These are phyloP conservation scores for Hysterium pulicare DNA, from an alignment of 2,329 filamentous ascomycete genomes.

Conservation along the genomic window DNA sequence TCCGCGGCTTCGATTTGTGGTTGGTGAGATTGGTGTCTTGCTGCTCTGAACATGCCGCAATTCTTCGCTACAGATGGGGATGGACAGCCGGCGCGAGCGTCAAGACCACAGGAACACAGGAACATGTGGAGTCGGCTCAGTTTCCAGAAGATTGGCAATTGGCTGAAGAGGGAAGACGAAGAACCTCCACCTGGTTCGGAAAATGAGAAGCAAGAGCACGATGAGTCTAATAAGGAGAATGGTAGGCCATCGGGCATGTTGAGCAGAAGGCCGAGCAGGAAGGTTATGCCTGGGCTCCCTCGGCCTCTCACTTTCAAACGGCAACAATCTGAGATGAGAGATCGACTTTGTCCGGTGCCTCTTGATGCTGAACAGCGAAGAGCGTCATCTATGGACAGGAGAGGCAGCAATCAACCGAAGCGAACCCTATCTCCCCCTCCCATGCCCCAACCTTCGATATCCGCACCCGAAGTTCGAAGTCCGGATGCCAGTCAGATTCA, in stretches of 20 bases:
- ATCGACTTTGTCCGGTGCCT: conserved; percentile 65
- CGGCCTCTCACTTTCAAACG: conserved; percentile 76
- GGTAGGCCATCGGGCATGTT: conserved; percentile 28
- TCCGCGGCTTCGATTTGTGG: too few species aligned
- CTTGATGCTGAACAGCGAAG: conserved; percentile 65
- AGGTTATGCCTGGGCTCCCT: conserved; percentile 75
- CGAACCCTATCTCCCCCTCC: conserved; percentile 43
- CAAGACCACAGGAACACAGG: conserved; percentile 7
- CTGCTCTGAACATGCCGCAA: conserved; percentile 3
- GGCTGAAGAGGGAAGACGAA: conserved; percentile 40
- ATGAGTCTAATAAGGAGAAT: conserved; percentile 25
- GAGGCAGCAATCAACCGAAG: conserved; percentile 59
- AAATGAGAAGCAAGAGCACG: conserved; percentile 7
- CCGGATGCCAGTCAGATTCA: conserved; percentile 24
- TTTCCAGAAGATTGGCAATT: conserved; percentile 39
- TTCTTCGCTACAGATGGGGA: conserved; percentile 1
- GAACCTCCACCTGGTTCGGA: conserved; percentile 13
- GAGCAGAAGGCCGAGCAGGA: conserved; percentile 40
- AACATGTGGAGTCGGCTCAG: conserved; percentile 37
- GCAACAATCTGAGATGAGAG: conserved; percentile 75
- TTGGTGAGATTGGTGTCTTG: too few species aligned
- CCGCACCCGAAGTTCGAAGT: conserved; percentile 38
- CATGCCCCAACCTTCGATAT: conserved; percentile 35
- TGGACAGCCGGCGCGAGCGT: not conserved
- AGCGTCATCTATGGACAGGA: conserved; percentile 66